A percentile compares a stretch with the other conserved stretches of the same genome.
These are phyloP conservation scores for Capsella rubella DNA, from an alignment of 441 rosid species.

Conservation along the genomic window DNA sequence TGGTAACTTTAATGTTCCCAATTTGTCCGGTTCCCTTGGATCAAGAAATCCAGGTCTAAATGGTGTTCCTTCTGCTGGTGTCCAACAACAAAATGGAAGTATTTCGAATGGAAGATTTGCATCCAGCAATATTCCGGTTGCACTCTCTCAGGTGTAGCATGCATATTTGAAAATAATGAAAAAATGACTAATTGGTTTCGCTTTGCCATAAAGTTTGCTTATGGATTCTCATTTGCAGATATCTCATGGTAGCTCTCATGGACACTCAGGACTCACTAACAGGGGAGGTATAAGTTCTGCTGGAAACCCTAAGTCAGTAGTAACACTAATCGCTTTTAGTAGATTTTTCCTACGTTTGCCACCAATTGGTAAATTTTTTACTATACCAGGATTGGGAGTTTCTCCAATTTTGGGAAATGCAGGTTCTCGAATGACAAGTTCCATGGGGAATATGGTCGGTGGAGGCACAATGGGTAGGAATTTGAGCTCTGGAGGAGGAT, in stretches of 20 bases:
- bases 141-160: constrained; percentile 81
- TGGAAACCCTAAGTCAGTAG: constrained; percentile 69
- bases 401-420: constrained; percentile 90
- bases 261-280: constrained; percentile 85
- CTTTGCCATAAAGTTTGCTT: constrained; percentile 16
- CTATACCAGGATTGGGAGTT: constrained; percentile 87
- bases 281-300: constrained; percentile 83
- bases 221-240: constrained; percentile 57
- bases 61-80: constrained; percentile 76
- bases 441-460: constrained; percentile 94
- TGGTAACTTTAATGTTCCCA: constrained; percentile 83
- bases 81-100: constrained; percentile 86
- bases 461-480: constrained; percentile 87
- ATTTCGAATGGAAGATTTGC: constrained; percentile 84
- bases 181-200: constrained; percentile 1
- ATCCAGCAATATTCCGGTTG: constrained; percentile 81
- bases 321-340: constrained; percentile 66
- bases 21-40: constrained; percentile 68
- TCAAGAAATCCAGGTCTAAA: constrained; percentile 76
- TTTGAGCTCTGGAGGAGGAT: constrained; percentile 80
- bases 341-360: constrained; percentile 73
- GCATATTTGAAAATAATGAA: background rate
- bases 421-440: constrained; percentile 82
- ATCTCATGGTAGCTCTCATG: constrained; percentile 85
- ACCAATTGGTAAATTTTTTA: constrained; percentile 70